Evolutionary conservation across 306 rosid genomes (phyloP), one percentile per base, ranked within the genome.

Genomic region (Lathyrus sativus): DNA sequence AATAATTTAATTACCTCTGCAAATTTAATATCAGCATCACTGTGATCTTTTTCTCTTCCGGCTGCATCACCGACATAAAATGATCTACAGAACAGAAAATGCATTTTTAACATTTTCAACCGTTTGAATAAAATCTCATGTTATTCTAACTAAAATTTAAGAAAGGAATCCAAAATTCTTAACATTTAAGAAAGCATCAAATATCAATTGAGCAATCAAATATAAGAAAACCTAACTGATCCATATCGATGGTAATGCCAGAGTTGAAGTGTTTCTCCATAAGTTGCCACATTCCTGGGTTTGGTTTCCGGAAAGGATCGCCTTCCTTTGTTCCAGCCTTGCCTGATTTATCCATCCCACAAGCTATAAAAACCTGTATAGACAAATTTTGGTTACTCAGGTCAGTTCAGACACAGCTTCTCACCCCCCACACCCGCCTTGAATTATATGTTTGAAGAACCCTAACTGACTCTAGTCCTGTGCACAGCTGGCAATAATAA

Each of bases 1-100:
- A 31, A 22, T 33, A 11, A 61, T 72, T 60, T 61, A 61, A 76
- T 43, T 76, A 92, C 98, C 98, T 92, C 75, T 4, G 96, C 96
- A 76, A 92, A 92, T 73, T 80, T 84, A 41, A 85, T 73, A 82
- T 92, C 98, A 53, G 96, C 90, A 74, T 89, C 97, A 77, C 98
- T 86, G 24, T 92, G 98, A 84, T 92, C 98, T 2, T 74, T 70
- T 13, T 28, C 11, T 86, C 98, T 83, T 42, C 98, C 98, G 7
- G 98, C 98, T 46, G 98, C 98, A 78, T 92, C 98, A 43, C 98
- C 96, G 11, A 92, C 96, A 63, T 92, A 92, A 67, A 92, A 92
- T 54, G 96, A 90, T 70, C 97, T 91, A 68, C 76, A 83, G 22
- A 45, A 72, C 53, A 77, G 73, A 72, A 73, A 74, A 50, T 26